phyloP scores from a whole-genome alignment of 257 asterid genomes.

The Cinchona pubescens region DNA sequence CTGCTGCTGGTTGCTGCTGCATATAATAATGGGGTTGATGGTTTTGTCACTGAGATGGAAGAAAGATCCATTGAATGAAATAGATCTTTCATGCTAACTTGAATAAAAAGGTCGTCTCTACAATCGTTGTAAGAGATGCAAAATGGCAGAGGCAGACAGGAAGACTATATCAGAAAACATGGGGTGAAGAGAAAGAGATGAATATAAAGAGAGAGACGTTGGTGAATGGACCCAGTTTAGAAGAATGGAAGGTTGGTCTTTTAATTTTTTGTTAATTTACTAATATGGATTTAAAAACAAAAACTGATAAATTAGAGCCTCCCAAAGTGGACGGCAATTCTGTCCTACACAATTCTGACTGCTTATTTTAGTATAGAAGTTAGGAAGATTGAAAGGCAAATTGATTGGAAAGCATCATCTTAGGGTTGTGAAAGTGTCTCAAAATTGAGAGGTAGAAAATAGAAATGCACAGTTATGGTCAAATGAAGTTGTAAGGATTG shows the following conservation, averaged over 20 bases:
- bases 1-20: conserved; percentile 39
- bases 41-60: conserved; percentile 21
- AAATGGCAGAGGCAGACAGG: not conserved
- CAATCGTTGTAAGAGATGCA: not conserved
- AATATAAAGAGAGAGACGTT: conserved; percentile 25
- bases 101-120: not conserved
- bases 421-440: no score
- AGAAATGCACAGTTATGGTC: no score
- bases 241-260: no score
- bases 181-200: conserved; percentile 8
- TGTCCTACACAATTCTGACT: no score
- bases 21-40: conserved; percentile 40
- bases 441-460: no score
- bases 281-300: no score
- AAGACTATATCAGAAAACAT: not conserved
- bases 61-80: conserved; percentile 23
- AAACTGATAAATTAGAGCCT: no score
- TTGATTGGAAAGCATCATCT: no score
- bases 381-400: no score
- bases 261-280: not conserved
- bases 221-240: not conserved
- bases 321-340: no score
- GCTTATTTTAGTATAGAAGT: no score
- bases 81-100: conserved; percentile 21
- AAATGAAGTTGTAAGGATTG: no score